These are phyloP conservation scores for Ceratocystis albifundus DNA, from an alignment of 2,329 filamentous ascomycete species.

Conservation along the genomic window DNA sequence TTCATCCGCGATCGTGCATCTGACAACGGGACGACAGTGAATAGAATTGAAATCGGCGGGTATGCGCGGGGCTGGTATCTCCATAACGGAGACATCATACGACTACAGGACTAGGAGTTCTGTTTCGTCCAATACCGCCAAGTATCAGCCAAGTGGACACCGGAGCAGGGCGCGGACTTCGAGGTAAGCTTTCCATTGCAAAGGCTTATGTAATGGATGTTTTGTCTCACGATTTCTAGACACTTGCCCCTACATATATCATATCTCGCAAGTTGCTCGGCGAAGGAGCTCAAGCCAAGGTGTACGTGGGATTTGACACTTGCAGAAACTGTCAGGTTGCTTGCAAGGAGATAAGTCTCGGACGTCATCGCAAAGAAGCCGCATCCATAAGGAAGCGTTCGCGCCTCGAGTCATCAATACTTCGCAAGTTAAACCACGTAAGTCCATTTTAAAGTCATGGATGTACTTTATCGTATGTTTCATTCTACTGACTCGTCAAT, in stretches of 20 bases:
- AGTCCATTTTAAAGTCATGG: slow-evolving; percentile 25
- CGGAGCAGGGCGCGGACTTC: background rate
- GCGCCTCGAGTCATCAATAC: slow-evolving; percentile 31
- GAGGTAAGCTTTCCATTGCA: slow-evolving; percentile 8
- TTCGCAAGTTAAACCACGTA: slow-evolving; percentile 45
- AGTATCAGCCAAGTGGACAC: slow-evolving; percentile 5
- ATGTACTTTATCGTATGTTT: background rate
- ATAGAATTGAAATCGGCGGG: slow-evolving; percentile 36
- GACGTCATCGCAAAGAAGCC: background rate
- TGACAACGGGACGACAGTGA: slow-evolving; percentile 43
- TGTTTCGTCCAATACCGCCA: slow-evolving; percentile 28
- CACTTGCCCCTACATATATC: slow-evolving; percentile 30
- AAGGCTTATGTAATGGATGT: background rate
- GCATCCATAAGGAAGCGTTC: slow-evolving; percentile 37
- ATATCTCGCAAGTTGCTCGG: slow-evolving; percentile 32
- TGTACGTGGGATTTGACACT: slow-evolving; percentile 36
- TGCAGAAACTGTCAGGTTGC: slow-evolving; percentile 48
- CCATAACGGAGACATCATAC: slow-evolving; percentile 40
- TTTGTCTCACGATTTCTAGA: slow-evolving; percentile 24
- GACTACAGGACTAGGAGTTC: slow-evolving; percentile 33
- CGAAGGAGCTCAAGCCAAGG: slow-evolving; percentile 31
- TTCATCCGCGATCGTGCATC: slow-evolving; percentile 48
- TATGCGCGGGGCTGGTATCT: slow-evolving; percentile 38
- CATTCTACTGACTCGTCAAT: background rate
- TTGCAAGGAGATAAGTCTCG: slow-evolving; percentile 42